phyloP scores from a whole-genome alignment of 139 green algal species.

The Volvox reticuliferus region DNA sequence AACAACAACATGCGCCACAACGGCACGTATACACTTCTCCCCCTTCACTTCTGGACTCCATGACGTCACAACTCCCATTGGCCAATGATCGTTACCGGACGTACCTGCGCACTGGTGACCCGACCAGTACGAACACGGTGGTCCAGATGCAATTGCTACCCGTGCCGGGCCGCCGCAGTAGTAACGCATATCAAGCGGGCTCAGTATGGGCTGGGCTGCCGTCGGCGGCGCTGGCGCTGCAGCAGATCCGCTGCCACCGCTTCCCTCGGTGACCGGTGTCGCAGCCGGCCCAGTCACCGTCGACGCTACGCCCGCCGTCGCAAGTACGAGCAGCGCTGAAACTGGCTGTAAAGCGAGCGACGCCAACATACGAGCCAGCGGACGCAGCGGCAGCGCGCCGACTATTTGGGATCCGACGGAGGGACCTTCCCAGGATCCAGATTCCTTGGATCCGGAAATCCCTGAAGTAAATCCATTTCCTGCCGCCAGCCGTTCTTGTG shows the following conservation, averaged over 20 bases:
- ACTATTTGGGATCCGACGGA: background rate
- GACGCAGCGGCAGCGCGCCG: background rate
- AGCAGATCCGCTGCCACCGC: background rate
- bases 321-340: slow-evolving; percentile 33
- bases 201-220: background rate
- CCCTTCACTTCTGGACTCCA: no score
- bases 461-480: background rate
- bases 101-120: slow-evolving; percentile 14
- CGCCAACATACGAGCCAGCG: background rate
- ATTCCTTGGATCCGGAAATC: background rate
- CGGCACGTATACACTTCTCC: no score
- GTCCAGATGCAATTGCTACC: no score
- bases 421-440: background rate
- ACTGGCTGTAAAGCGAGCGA: slow-evolving; percentile 16
- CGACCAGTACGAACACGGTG: slow-evolving; percentile 17
- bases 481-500: no score
- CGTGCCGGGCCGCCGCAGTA: slow-evolving; percentile 10
- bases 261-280: no score
- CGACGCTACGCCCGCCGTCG: background rate
- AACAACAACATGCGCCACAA: no score
- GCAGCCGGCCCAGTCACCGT: background rate
- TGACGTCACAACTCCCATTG: no score
- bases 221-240: no score
- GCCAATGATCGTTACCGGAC: background rate
- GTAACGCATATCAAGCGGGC: slow-evolving; percentile 34